These are phyloP conservation scores for Globisporangium megalacanthum DNA, from an alignment of 352 stramenopile genomes.

Conservation along the genomic window DNA sequence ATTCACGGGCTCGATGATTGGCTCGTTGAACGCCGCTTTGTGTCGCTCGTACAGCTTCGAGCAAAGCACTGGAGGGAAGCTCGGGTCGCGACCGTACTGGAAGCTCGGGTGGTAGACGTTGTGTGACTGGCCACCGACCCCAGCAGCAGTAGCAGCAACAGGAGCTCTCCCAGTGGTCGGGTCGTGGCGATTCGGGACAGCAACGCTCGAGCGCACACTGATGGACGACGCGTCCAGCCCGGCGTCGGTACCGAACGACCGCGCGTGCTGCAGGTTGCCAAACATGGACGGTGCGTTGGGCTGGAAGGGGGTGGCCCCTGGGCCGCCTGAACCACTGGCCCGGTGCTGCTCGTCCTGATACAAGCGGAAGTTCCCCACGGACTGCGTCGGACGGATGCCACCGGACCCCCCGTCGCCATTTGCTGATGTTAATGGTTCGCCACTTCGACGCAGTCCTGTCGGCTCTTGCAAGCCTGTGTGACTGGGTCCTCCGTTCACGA, in stretches of 20 bases:
- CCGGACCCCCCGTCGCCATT: constrained; percentile 8
- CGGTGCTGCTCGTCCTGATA: constrained; percentile 47
- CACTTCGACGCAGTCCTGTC: constrained; percentile 14
- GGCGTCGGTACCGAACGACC: constrained; percentile 2
- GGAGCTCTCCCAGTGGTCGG: background rate
- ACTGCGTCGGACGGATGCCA: constrained; percentile 54
- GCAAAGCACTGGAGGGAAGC: constrained; percentile 44
- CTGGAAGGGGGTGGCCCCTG: background rate
- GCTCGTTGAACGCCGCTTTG: constrained; percentile 66
- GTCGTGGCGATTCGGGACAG: constrained; percentile 4
- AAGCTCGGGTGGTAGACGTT: constrained; percentile 14
- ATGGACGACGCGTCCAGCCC: background rate
- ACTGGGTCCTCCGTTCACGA: constrained; percentile 5
- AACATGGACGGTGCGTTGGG: constrained; percentile 11
- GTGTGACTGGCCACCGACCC: constrained; percentile 1
- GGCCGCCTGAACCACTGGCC: background rate
- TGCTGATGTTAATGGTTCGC: constrained; percentile 13
- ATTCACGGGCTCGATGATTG: constrained; percentile 52
- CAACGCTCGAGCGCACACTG: background rate
- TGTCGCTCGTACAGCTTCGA: constrained; percentile 67
- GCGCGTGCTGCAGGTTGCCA: constrained; percentile 10
- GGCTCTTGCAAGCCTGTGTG: constrained; percentile 16
- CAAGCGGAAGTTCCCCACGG: constrained; percentile 70
- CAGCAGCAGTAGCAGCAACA: background rate
- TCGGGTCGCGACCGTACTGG: constrained; percentile 36